Conservation (phyloP, 164 flowering plant species). For the Hamamelis virginiana region DNA sequence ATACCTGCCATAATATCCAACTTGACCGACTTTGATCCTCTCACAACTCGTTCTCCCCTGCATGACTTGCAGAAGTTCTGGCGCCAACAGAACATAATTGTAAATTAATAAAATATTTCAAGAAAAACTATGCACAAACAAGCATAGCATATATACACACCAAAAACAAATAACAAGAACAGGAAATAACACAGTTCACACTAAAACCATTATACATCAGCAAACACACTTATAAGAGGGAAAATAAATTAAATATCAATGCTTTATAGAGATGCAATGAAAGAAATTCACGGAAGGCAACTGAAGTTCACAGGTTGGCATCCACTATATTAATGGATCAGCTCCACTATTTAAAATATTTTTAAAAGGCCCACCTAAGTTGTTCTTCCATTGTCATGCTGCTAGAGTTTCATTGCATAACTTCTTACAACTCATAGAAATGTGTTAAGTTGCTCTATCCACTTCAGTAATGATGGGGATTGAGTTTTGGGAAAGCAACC, state of each 20-base stretch:
- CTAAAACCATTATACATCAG: neutral
- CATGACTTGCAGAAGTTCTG: conserved; percentile 82
- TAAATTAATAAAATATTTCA: neutral
- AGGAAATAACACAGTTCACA: too few species aligned
- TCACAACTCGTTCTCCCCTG: conserved; percentile 63
- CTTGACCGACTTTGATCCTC: conserved; percentile 70
- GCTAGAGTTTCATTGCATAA: too few species aligned
- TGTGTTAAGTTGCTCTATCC: too few species aligned
- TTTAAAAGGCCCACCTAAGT: too few species aligned
- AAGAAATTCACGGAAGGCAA: too few species aligned
- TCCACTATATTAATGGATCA: neutral
- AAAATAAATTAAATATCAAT: too few species aligned
- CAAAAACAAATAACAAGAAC: neutral
- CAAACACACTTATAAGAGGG: neutral
- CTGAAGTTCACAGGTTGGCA: too few species aligned
- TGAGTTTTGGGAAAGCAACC: too few species aligned
- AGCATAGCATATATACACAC: neutral
- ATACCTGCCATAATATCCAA: conserved; percentile 75
- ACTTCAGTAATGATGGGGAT: too few species aligned
- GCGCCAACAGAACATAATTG: conserved; percentile 1
- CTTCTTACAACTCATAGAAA: too few species aligned
- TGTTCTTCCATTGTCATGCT: too few species aligned
- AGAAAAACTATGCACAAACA: neutral
- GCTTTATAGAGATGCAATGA: neutral
- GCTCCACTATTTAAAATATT: too few species aligned